A percentile compares a stretch with the other conserved stretches of the same genome.
Conservation (phyloP, 345 rosid genomes). For the Gossypium longicalyx region DNA sequence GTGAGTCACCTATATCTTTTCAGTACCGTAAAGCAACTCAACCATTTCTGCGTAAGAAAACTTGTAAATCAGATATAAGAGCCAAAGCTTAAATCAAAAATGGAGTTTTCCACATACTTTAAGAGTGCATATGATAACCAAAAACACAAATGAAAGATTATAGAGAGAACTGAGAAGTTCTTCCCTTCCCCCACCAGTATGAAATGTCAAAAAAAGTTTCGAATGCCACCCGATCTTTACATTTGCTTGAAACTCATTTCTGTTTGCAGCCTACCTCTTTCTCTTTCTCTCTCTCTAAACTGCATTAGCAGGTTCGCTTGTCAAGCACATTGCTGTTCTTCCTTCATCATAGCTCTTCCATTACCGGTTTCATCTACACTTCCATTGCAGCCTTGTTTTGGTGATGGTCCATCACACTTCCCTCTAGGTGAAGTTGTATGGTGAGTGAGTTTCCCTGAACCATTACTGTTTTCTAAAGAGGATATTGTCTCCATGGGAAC, state of each 20-base stretch:
- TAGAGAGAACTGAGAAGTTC: not conserved
- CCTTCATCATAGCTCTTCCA: slow-evolving; percentile 18
- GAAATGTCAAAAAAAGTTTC: slow-evolving; percentile 21
- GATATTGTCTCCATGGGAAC: slow-evolving; percentile 18
- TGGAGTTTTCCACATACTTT: slow-evolving; percentile 16
- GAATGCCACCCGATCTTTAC: slow-evolving; percentile 52
- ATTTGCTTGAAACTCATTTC: slow-evolving; percentile 48
- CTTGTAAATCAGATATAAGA: not conserved
- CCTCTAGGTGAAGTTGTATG: slow-evolving; percentile 22
- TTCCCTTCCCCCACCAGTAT: slow-evolving; percentile 11
- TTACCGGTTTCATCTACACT: slow-evolving; percentile 18
- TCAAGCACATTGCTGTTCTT: slow-evolving; percentile 26
- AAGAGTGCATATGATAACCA: not conserved
- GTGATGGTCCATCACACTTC: slow-evolving; percentile 21
- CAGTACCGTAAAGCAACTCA: too few species aligned
- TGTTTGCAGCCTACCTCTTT: slow-evolving; percentile 31
- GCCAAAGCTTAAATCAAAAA: slow-evolving; percentile 2
- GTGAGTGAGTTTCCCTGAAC: slow-evolving; percentile 21
- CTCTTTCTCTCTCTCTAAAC: slow-evolving; percentile 19
- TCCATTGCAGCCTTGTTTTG: slow-evolving; percentile 40
- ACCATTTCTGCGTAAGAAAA: not conserved
- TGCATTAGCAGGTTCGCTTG: slow-evolving; percentile 23
- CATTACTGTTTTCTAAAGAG: slow-evolving; percentile 28
- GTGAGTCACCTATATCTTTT: too few species aligned
- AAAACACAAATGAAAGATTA: not conserved